Percentiles rank a stretch among this genome's conserved stretches.
Conservation (phyloP, 1,139 yeast species). For the Hemisphaericaspora xylofermentans region DNA sequence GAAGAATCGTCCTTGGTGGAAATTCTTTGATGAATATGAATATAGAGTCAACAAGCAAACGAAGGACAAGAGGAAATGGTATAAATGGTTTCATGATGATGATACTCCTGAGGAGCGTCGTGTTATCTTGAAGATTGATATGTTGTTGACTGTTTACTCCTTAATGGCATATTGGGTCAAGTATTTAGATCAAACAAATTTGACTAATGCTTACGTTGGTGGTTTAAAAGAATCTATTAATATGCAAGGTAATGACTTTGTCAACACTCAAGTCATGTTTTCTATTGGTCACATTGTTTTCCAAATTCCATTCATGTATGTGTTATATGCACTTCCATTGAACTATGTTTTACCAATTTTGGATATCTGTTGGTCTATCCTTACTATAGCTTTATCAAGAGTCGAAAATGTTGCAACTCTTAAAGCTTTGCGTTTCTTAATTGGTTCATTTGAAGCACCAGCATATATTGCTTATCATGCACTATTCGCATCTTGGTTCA, state of each 20-base stretch:
- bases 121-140: slow-evolving; percentile 60
- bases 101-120: slow-evolving; percentile 56
- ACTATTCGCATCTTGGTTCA: slow-evolving; percentile 63
- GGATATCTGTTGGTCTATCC: slow-evolving; percentile 66
- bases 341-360: slow-evolving; percentile 55
- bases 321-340: slow-evolving; percentile 50
- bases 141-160: slow-evolving; percentile 57
- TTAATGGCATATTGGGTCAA: slow-evolving; percentile 71
- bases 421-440: slow-evolving; percentile 57
- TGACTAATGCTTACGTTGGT: slow-evolving; percentile 69
- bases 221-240: slow-evolving; percentile 59
- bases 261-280: slow-evolving; percentile 58
- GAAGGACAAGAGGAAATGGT: slow-evolving; percentile 51
- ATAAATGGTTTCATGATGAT: slow-evolving; percentile 60
- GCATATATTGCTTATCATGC: slow-evolving; percentile 60
- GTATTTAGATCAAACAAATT: slow-evolving; percentile 59
- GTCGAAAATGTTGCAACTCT: slow-evolving; percentile 48
- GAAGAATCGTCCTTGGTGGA: slow-evolving; percentile 62
- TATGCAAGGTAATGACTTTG: slow-evolving; percentile 67
- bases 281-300: slow-evolving; percentile 58
- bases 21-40: slow-evolving; percentile 61
- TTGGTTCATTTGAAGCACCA: slow-evolving; percentile 64
- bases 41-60: slow-evolving; percentile 44
- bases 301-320: slow-evolving; percentile 50
- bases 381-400: slow-evolving; percentile 55